phyloP scores from a whole-genome alignment of 2,329 filamentous ascomycete species.

The Botrytis galanthina region DNA sequence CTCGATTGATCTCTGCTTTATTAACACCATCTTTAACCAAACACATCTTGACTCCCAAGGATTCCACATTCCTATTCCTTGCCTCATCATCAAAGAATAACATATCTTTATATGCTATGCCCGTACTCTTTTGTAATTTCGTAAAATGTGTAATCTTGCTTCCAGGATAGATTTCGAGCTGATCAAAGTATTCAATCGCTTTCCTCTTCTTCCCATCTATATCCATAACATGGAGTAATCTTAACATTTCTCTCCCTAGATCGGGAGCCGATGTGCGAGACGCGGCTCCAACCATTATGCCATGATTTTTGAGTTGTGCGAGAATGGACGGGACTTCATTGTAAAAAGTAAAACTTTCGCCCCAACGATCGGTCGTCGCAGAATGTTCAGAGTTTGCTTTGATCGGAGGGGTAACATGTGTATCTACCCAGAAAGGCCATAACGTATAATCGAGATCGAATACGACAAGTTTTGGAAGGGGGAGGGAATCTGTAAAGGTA shows the following conservation, averaged over 20 bases:
- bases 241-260: constrained; percentile 76
- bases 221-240: constrained; percentile 60
- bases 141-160: constrained; percentile 86
- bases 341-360: constrained; percentile 71
- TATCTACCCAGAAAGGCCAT: constrained; percentile 99
- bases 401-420: constrained; percentile 76
- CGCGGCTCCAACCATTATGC: constrained; percentile 65
- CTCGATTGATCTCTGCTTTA: constrained; percentile 73
- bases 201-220: constrained; percentile 38
- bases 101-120: constrained; percentile 77
- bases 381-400: constrained; percentile 47
- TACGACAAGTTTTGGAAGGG: constrained; percentile 63
- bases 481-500: constrained; percentile 32
- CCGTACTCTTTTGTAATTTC: constrained; percentile 66
- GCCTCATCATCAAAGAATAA: constrained; percentile 94
- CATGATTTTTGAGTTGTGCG: constrained; percentile 47
- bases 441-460: constrained; percentile 98
- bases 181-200: constrained; percentile 60
- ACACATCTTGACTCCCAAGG: constrained; percentile 66
- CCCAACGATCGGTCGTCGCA: constrained; percentile 52
- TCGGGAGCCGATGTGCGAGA: constrained; percentile 78
- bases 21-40: constrained; percentile 77
- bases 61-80: constrained; percentile 78
- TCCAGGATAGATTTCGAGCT: constrained; percentile 68
- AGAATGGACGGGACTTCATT: constrained; percentile 66